phyloP scores from a whole-genome alignment of 345 rosid genomes.

The Turnera subulata region DNA sequence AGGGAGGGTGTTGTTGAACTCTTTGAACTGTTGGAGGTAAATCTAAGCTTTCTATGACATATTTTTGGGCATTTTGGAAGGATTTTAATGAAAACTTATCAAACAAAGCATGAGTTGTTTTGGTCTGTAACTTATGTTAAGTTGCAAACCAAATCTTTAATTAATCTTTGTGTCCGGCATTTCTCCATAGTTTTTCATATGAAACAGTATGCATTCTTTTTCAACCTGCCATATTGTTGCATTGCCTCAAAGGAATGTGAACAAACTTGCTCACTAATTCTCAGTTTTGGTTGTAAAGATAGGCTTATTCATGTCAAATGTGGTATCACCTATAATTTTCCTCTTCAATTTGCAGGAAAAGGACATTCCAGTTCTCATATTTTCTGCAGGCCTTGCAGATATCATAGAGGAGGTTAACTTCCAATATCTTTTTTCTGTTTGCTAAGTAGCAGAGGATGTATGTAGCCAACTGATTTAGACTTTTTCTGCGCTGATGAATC shows the following conservation, averaged over 20 bases:
- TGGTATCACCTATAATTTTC: constrained; percentile 2
- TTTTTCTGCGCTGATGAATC: not conserved
- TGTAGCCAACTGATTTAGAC: not conserved
- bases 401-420: constrained; percentile 82
- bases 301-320: constrained; percentile 1
- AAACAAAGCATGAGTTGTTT: no score
- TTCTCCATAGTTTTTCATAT: no score
- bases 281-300: not conserved
- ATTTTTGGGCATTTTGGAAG: not conserved
- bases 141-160: no score
- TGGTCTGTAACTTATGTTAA: no score
- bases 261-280: not conserved
- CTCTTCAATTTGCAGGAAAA: constrained; percentile 44
- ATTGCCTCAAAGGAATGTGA: no score
- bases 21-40: constrained; percentile 77
- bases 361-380: constrained; percentile 71
- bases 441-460: not conserved
- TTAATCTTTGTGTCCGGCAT: no score
- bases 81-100: not conserved
- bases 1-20: constrained; percentile 76
- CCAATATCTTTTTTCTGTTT: not conserved
- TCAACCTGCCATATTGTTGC: no score
- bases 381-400: constrained; percentile 97
- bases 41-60: not conserved
- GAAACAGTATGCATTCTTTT: no score